Conservation (phyloP, 1,284 basidiomycete species). For the Ceratobasidium sp. region DNA sequence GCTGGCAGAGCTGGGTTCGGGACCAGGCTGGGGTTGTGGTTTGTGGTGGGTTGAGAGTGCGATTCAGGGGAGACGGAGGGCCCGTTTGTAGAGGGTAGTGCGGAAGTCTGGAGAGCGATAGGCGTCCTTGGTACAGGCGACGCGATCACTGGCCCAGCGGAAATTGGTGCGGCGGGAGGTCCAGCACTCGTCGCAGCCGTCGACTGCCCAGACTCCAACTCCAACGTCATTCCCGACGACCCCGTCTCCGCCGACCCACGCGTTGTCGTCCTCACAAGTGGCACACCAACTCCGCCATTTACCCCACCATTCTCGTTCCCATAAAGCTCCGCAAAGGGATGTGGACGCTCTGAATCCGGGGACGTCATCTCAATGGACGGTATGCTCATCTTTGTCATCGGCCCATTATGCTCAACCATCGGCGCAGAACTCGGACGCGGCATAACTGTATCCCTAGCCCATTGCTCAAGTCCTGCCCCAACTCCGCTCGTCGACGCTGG, state of each 20-base stretch:
- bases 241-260: constrained; percentile 5
- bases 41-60: no score
- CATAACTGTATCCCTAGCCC: constrained; percentile 31
- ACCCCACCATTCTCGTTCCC: no score
- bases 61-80: no score
- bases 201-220: not conserved
- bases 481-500: constrained; percentile 32
- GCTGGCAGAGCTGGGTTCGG: not conserved
- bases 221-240: not conserved
- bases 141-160: not conserved
- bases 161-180: not conserved
- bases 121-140: constrained; percentile 36
- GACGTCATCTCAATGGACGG: constrained; percentile 40
- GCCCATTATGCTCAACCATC: constrained; percentile 9
- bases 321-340: constrained; percentile 18
- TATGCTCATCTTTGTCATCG: not conserved
- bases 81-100: constrained; percentile 37
- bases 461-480: constrained; percentile 18
- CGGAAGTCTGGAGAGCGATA: constrained; percentile 42
- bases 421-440: constrained; percentile 33
- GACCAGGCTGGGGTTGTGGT: no score
- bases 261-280: not conserved
- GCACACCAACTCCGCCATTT: no score
- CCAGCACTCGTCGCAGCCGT: not conserved
- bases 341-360: constrained; percentile 26